Evolutionary conservation across 441 rosid species (phyloP).

Genomic region (Croton setiger): DNA sequence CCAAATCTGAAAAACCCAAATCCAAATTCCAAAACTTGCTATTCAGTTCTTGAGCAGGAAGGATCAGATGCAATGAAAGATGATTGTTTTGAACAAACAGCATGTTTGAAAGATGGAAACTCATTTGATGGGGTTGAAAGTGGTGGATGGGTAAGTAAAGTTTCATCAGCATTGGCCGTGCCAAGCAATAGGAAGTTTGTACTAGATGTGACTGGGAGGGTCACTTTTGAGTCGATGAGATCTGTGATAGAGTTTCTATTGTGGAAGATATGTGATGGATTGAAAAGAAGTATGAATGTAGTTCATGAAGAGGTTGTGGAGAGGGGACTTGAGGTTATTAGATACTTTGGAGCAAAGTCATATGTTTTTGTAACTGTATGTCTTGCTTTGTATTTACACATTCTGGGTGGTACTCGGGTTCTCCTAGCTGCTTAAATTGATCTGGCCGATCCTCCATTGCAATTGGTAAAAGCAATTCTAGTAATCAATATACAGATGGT

Average conservation of each 20-base stretch:
- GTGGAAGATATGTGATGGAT: conserved; percentile 54
- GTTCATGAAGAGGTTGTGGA: conserved; percentile 55
- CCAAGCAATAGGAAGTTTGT: conserved; percentile 78
- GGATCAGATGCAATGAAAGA: conserved; percentile 24
- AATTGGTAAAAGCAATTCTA: neutral
- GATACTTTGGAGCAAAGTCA: conserved; percentile 66
- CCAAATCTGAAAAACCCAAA: conserved; percentile 14
- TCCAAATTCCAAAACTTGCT: conserved; percentile 22
- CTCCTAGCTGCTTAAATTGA: conserved; percentile 45
- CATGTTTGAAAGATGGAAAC: conserved; percentile 22
- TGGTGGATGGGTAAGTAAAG: conserved; percentile 52
- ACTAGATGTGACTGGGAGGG: conserved; percentile 93
- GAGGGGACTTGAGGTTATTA: conserved; percentile 58
- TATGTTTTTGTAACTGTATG: conserved; percentile 67
- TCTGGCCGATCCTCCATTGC: neutral
- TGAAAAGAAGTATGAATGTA: conserved; percentile 42
- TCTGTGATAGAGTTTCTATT: conserved; percentile 54
- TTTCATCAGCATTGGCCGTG: conserved; percentile 60
- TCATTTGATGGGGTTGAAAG: conserved; percentile 30
- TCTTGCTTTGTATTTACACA: conserved; percentile 74
- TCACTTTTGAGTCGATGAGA: conserved; percentile 64
- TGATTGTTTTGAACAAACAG: conserved; percentile 23
- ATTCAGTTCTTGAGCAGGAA: conserved; percentile 32
- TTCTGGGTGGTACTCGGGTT: conserved; percentile 41
- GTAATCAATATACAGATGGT: conserved; percentile 14